These are phyloP conservation scores for Didymella keratinophila DNA, from an alignment of 2,329 filamentous ascomycete genomes.

Conservation along the genomic window DNA sequence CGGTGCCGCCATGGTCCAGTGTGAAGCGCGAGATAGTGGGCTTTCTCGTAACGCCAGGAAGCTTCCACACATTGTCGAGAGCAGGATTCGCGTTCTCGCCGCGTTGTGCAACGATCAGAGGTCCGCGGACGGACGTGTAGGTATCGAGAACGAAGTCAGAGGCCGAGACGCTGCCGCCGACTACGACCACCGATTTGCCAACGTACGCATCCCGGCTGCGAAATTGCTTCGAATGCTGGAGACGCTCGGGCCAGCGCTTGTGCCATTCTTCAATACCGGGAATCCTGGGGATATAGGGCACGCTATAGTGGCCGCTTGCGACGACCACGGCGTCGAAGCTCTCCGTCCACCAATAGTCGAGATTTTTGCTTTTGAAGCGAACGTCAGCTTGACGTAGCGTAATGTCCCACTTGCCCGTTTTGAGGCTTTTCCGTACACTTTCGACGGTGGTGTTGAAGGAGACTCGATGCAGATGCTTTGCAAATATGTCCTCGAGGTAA, in stretches of 20 bases:
- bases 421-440: background rate
- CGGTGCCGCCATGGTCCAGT: conserved; percentile 52
- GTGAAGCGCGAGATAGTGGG: conserved; percentile 60
- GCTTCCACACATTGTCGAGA: conserved; percentile 63
- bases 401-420: background rate
- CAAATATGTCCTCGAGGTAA: background rate
- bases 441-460: background rate
- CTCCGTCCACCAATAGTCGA: conserved; percentile 69
- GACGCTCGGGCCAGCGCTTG: conserved; percentile 56
- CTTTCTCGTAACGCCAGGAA: conserved; percentile 60
- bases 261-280: conserved; percentile 59
- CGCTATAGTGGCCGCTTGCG: conserved; percentile 48
- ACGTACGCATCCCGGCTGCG: conserved; percentile 51
- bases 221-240: conserved; percentile 64
- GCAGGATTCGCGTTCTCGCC: conserved; percentile 37
- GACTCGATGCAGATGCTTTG: background rate
- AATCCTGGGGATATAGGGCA: conserved; percentile 63
- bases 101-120: conserved; percentile 3
- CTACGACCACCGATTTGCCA: conserved; percentile 59
- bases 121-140: conserved; percentile 47
- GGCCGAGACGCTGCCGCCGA: conserved; percentile 70
- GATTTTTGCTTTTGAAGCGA: conserved; percentile 55
- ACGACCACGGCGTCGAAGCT: conserved; percentile 22
- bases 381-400: background rate
- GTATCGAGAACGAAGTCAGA: conserved; percentile 64